Base-by-base conservation (phyloP, 805 yeast genomes). In the Debaryomyces hansenii region DNA sequence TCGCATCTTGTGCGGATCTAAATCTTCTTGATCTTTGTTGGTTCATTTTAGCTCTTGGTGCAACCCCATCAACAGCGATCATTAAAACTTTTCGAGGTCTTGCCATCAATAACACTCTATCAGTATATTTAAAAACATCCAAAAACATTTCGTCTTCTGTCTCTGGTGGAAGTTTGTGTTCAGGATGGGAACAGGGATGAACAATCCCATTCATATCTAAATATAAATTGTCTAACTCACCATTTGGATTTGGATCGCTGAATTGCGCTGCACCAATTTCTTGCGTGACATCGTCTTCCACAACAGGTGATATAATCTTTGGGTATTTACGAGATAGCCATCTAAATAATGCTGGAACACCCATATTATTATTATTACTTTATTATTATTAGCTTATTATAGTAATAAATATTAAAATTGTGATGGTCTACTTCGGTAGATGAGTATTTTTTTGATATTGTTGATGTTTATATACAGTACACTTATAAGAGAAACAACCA, bases 171-270 rank as follows among this genome's bases (percentile, higher is more conserved):
- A 97, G 96, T 55, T 85, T 85, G 55, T 92, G 87, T 60, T 92
- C 99, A 0, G 99, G 99, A 66, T 94, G 99, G 2, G 97, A 86
- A 74, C 98, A 94, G 1, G 99, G 99, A 72, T 94, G 99, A 4
- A 94, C 99, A 60, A 94, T 94, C 73, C 98, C 99, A 63, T 94
- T 94, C 99, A 94, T 94, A 69, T 94, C 99, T 52, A 94, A 74
- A 62, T 94, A 94, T 42, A 94, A 67, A 62, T 94, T 94, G 63
- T 94, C 98, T 40, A 90, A 70, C 69, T 94, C 99, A 21, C 98
- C 99, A 67, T 94, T 94, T 3, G 96, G 96, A 63, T 94, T 94
- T 10, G 94, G 85, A 43, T 82, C 79, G 16, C 81, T 61, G 63
- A 87, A 90, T 53, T 77, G 78, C 4, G 86, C 76, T 0, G 90